These are phyloP conservation scores for Neonectria punicea DNA, from an alignment of 2,329 filamentous ascomycete genomes.

Conservation along the genomic window DNA sequence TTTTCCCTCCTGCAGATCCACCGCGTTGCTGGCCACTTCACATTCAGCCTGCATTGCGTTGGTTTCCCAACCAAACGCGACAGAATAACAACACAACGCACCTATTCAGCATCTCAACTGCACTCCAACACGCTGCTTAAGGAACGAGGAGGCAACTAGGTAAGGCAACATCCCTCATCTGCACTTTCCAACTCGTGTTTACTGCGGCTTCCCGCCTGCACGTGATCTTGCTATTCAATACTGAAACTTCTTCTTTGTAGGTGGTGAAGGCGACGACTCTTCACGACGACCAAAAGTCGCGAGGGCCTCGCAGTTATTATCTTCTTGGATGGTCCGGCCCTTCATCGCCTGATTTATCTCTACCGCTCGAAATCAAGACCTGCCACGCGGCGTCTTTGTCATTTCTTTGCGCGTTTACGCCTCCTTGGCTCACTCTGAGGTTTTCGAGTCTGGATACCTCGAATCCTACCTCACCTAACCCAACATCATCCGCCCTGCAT, in stretches of 20 bases:
- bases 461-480: slow-evolving; percentile 14
- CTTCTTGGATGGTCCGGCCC: neutral
- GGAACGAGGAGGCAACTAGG: neutral
- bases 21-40: neutral
- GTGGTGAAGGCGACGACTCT: neutral
- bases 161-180: neutral
- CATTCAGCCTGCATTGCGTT: neutral
- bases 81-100: neutral
- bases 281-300: neutral
- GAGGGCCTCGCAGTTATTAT: neutral
- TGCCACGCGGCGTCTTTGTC: neutral
- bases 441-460: neutral
- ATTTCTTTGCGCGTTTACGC: slow-evolving; percentile 2
- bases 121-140: neutral
- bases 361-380: neutral
- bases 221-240: neutral
- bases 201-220: neutral
- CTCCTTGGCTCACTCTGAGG: neutral
- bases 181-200: neutral
- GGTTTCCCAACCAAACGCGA: neutral
- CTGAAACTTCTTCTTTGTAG: neutral
- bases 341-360: neutral
- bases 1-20: neutral
- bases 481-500: slow-evolving; percentile 12
- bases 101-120: neutral